These are phyloP conservation scores for Carallia brachiata DNA, from an alignment of 345 rosid species.

Conservation along the genomic window DNA sequence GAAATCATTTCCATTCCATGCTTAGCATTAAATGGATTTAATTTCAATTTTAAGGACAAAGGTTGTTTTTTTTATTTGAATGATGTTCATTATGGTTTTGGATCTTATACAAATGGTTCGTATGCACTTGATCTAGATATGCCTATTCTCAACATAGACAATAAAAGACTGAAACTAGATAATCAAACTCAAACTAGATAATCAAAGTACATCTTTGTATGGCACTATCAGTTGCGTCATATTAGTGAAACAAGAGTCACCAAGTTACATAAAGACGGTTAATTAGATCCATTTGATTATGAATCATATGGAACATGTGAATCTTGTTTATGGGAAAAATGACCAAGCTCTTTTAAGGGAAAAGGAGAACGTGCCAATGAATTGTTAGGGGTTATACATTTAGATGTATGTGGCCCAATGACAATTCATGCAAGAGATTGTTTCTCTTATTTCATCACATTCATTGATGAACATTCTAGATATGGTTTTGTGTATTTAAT, in stretches of 20 bases:
- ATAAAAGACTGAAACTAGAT: too few relatives aligned
- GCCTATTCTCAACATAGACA: too few relatives aligned
- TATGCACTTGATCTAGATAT: too few relatives aligned
- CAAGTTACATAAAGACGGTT: not conserved
- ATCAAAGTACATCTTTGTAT: too few relatives aligned
- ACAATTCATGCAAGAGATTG: not conserved
- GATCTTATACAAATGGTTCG: too few relatives aligned
- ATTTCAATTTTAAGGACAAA: too few relatives aligned
- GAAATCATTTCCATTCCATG: too few relatives aligned
- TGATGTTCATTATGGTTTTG: too few relatives aligned
- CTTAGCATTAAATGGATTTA: too few relatives aligned
- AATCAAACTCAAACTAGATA: not conserved
- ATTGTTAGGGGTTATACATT: not conserved
- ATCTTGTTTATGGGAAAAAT: not conserved
- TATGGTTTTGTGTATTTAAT: not conserved
- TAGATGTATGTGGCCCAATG: too few relatives aligned
- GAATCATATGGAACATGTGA: not conserved
- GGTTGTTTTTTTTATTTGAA: too few relatives aligned
- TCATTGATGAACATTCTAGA: not conserved
- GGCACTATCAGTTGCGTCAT: not conserved
- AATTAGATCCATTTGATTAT: not conserved
- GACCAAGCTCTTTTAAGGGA: not conserved
- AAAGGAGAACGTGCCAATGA: not conserved
- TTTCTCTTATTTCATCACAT: not conserved
- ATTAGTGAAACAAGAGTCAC: not conserved